A percentile compares a stretch with the other conserved stretches of the same genome.
Evolutionary conservation across 805 yeast species (phyloP).

Genomic region (Cyberlindnera amylophila): DNA sequence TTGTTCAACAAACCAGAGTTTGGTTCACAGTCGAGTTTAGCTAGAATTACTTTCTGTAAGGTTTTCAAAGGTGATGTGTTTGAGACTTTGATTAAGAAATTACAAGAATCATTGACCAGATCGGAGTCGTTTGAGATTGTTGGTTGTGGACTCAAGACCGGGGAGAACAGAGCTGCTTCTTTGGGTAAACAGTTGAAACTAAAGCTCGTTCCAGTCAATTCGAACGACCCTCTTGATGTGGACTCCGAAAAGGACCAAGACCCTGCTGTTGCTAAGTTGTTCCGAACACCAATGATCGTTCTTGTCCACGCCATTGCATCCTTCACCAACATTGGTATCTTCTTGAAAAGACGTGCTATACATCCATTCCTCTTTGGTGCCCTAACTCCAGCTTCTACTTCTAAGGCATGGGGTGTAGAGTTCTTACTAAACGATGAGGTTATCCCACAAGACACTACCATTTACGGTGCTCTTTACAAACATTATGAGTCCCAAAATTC

Average conservation of each 20-base stretch:
- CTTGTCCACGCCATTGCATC: constrained; percentile 54
- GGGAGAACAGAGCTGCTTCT: constrained; percentile 47
- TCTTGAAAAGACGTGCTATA: constrained; percentile 36
- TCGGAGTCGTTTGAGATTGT: constrained; percentile 67
- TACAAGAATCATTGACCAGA: constrained; percentile 73
- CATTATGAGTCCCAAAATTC: constrained; percentile 36
- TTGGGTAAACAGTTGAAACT: constrained; percentile 71
- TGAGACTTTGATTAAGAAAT: constrained; percentile 45
- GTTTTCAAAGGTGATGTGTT: constrained; percentile 36
- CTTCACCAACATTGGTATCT: constrained; percentile 40
- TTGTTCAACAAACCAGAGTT: constrained; percentile 30
- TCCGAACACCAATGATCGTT: constrained; percentile 29
- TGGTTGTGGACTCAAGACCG: constrained; percentile 35
- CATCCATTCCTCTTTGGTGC: constrained; percentile 26
- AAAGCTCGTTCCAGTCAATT: constrained; percentile 38
- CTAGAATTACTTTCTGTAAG: constrained; percentile 43
- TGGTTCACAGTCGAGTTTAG: constrained; percentile 30
- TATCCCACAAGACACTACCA: constrained; percentile 63
- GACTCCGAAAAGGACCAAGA: constrained; percentile 11
- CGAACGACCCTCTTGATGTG: too few species aligned
- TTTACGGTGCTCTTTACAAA: constrained; percentile 70
- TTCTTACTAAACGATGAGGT: constrained; percentile 55
- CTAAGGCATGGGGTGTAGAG: constrained; percentile 40
- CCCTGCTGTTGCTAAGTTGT: constrained; percentile 2
- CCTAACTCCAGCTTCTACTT: constrained; percentile 16